Evolutionary conservation across 139 green algal genomes (phyloP), one percentile per base, ranked within the genome.

Genomic region (Tetraselmis striata): DNA sequence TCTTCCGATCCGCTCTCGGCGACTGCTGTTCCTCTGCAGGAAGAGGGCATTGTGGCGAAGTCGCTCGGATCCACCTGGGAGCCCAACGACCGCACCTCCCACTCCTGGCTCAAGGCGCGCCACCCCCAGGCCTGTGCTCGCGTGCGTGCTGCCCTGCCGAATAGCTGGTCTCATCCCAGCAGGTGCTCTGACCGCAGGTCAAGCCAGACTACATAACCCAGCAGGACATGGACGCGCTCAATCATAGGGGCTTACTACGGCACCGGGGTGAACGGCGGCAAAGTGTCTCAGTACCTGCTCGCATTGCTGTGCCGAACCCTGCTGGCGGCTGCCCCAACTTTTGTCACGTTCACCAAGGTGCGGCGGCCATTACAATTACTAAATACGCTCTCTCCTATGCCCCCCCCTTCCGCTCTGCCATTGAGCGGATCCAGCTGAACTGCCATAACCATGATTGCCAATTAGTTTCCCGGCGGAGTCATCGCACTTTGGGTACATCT

Each of bases 21-120:
- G n/a, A n/a, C n/a, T n/a, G n/a, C n/a, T n/a, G n/a, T n/a, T n/a
- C n/a, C n/a, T n/a, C n/a, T 2, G n/a, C 78, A 92, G 86, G 93
- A 98, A 75, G 95, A 98, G 87, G 95, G 95, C 1, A 87, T 98
- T 25, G 79, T 98, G 31, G 77, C 97, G 30, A 98, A 98, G 88
- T 78, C 85, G 2, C 82, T 96, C 25, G 83, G 90, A 31, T 92
- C 87, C 0, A 77, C 81, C 25, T 98, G 94, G 94, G 78, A 80
- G n/a, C 79, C 87, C 18, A 92, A 94, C 32, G 92, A 98, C 79
- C 85, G 94, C 23, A 75, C 80, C 26, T 79, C 79, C 29, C 82
- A 77, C 32, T 31, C 25, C 5, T 96, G 93, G 91, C 32, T 95
- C 29, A 95, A 95, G 82, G 82, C 28, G 76, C 2, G n/a, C 0